Percentiles rank a stretch among this genome's conserved stretches.
These are phyloP conservation scores for Chrysosporium queenslandicum DNA, from an alignment of 2,329 filamentous ascomycete species.

Conservation along the genomic window DNA sequence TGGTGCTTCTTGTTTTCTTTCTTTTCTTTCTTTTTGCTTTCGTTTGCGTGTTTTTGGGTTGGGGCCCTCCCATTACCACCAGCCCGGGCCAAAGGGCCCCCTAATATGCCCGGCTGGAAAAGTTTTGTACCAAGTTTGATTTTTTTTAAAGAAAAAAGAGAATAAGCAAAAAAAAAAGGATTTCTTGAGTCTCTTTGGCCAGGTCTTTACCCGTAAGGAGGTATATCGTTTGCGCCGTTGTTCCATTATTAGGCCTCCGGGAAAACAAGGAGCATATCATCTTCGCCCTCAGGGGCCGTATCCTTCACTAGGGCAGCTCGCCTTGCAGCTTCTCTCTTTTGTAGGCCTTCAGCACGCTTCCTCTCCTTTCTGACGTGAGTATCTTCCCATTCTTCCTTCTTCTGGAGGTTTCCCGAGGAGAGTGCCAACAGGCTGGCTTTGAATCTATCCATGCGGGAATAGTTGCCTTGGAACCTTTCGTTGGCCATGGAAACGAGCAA, in stretches of 20 bases:
- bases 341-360: slow-evolving; percentile 35
- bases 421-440: slow-evolving; percentile 23
- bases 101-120: slow-evolving; percentile 7
- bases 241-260: neutral
- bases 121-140: neutral
- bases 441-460: slow-evolving; percentile 34
- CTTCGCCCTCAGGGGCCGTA: neutral
- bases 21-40: neutral
- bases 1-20: too few relatives aligned
- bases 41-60: neutral
- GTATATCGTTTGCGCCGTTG: neutral
- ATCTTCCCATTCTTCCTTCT: slow-evolving; percentile 30
- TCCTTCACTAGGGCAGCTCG: slow-evolving; percentile 8
- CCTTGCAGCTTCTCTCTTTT: slow-evolving; percentile 23
- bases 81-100: neutral
- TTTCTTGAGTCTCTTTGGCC: neutral
- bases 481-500: slow-evolving; percentile 62
- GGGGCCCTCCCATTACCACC: neutral
- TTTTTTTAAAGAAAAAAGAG: neutral
- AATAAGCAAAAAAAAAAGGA: neutral
- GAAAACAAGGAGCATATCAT: neutral
- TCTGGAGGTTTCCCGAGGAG: slow-evolving; percentile 10
- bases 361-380: slow-evolving; percentile 29
- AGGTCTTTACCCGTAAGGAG: neutral
- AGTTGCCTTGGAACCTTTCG: slow-evolving; percentile 41